Evolutionary conservation across 1,139 yeast species (phyloP).

Genomic region (Debaryomyces subglobosus): DNA sequence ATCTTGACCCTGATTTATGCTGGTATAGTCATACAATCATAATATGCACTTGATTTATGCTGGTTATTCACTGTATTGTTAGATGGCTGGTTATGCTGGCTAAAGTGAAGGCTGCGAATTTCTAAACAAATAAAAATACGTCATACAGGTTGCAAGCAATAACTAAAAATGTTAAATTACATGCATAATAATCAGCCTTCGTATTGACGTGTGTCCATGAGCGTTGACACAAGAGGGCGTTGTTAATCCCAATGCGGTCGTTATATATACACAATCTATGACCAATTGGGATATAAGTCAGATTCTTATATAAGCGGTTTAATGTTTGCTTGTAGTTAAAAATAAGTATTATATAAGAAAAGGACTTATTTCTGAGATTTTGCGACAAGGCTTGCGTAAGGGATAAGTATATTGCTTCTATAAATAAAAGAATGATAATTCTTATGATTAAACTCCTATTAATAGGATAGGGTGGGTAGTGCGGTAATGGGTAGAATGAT

Average conservation of each 20-base stretch:
- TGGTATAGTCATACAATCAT: conserved; percentile 3
- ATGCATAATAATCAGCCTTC: neutral
- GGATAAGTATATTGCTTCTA: neutral
- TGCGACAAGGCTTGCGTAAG: neutral
- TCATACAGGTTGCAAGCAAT: conserved; percentile 6
- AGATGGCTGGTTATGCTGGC: conserved; percentile 9
- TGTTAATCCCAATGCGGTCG: neutral
- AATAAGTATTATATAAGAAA: neutral
- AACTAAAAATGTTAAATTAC: neutral
- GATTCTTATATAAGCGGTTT: neutral
- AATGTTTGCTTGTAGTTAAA: neutral
- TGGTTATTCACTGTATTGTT: neutral
- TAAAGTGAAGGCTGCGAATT: conserved; percentile 6
- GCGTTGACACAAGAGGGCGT: conserved; percentile 1
- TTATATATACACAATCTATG: neutral
- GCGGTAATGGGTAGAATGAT: neutral
- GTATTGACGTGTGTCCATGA: neutral
- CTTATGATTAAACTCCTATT: neutral
- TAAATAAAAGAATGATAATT: neutral
- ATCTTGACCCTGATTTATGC: conserved; percentile 3
- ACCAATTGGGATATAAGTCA: neutral
- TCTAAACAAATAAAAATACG: conserved; percentile 2
- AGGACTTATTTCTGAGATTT: neutral
- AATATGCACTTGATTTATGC: conserved; percentile 1
- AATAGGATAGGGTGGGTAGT: neutral